Evolutionary conservation across 306 rosid species (phyloP).

Genomic region (Gynostemma pentaphyllum): DNA sequence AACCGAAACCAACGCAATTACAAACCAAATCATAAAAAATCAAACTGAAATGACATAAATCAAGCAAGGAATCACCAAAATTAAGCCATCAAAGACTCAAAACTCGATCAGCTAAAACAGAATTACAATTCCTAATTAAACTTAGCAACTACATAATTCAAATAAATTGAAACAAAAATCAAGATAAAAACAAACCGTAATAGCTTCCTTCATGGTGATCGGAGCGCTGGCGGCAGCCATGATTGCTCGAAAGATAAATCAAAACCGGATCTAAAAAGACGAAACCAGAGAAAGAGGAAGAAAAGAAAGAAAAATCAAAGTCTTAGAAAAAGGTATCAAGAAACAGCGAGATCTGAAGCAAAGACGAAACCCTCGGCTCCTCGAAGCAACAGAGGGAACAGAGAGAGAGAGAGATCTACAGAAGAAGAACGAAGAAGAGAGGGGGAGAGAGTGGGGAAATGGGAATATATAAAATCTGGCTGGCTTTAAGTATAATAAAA

Average conservation of each 20-base stretch:
- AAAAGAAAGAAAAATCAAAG: slow-evolving; percentile 19
- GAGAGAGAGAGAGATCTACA: slow-evolving; percentile 17
- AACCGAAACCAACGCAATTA: slow-evolving; percentile 9
- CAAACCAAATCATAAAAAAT: slow-evolving; percentile 9
- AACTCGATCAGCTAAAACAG: not conserved
- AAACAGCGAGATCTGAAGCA: slow-evolving; percentile 54
- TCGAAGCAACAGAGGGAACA: slow-evolving; percentile 11
- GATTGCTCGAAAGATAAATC: slow-evolving; percentile 21
- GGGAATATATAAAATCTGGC: slow-evolving; percentile 6
- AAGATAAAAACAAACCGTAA: slow-evolving; percentile 49
- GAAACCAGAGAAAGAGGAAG: slow-evolving; percentile 2
- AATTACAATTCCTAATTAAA: slow-evolving; percentile 20
- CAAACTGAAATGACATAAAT: slow-evolving; percentile 7
- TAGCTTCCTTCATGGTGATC: slow-evolving; percentile 88
- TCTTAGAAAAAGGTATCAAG: slow-evolving; percentile 32
- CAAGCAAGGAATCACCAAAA: slow-evolving; percentile 5
- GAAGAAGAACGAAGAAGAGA: slow-evolving; percentile 15
- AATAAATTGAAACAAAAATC: not conserved
- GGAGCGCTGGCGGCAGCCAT: slow-evolving; percentile 99
- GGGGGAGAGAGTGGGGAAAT: slow-evolving; percentile 15
- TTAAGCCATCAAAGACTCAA: not conserved
- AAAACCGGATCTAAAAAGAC: slow-evolving; percentile 30
- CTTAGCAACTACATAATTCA: slow-evolving; percentile 1
- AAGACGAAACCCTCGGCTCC: slow-evolving; percentile 33
- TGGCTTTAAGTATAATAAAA: too few species aligned